These are phyloP conservation scores for Termitomyces sp. DNA, from an alignment of 1,284 basidiomycete genomes.

Conservation along the genomic window DNA sequence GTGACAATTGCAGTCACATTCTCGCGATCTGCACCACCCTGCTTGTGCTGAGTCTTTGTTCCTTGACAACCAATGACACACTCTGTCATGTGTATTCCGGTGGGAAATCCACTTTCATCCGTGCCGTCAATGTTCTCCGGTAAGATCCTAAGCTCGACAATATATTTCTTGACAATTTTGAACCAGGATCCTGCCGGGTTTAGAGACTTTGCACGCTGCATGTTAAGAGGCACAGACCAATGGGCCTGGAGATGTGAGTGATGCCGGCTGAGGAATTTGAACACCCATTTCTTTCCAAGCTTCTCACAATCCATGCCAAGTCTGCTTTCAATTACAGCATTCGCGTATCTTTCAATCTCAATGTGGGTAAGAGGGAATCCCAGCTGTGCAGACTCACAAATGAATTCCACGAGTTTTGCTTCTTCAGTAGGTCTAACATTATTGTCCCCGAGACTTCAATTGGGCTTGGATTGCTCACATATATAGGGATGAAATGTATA, in stretches of 20 bases:
- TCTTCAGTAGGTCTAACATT: neutral
- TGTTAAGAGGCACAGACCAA: neutral
- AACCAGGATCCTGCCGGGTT: neutral
- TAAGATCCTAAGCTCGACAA: neutral
- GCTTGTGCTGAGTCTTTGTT: conserved; percentile 19
- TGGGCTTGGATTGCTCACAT: neutral
- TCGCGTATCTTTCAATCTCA: neutral
- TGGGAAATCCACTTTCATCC: conserved; percentile 30
- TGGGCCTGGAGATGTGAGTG: neutral
- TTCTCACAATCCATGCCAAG: neutral
- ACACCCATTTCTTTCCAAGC: neutral
- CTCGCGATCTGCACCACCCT: conserved; percentile 20
- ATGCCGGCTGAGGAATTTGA: neutral
- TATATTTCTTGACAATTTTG: neutral
- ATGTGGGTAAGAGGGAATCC: neutral
- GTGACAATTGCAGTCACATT: conserved; percentile 31
- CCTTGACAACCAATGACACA: conserved; percentile 16
- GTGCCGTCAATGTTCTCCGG: conserved; percentile 25
- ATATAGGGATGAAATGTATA: neutral
- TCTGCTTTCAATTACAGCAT: neutral
- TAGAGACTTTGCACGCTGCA: neutral
- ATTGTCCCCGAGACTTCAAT: neutral
- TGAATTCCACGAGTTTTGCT: neutral
- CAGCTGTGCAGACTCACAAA: neutral
- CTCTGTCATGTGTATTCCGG: conserved; percentile 1